Conservation (phyloP, 2,329 filamentous ascomycete genomes). For the Fusarium penzigii region DNA sequence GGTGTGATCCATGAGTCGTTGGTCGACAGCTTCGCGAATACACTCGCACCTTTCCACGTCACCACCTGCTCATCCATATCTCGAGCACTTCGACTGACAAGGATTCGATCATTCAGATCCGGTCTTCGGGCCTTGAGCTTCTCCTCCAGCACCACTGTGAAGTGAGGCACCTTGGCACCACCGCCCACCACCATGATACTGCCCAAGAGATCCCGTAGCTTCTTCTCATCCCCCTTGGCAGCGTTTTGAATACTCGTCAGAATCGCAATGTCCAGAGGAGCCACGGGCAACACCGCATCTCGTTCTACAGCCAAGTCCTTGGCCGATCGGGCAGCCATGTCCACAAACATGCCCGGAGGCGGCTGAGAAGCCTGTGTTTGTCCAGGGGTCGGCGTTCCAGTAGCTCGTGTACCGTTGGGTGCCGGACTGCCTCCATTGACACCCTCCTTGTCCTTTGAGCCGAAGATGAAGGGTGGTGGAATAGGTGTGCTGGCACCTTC, state of each 20-base stretch:
- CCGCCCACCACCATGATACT: constrained; percentile 91
- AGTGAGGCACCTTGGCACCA: constrained; percentile 76
- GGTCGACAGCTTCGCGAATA: constrained; percentile 87
- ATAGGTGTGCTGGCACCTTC: constrained; percentile 72
- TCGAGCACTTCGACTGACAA: constrained; percentile 72
- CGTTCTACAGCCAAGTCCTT: constrained; percentile 65
- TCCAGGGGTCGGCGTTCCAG: constrained; percentile 44
- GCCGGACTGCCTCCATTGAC: constrained; percentile 53
- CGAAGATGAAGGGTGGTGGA: constrained; percentile 58
- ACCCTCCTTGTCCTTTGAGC: constrained; percentile 43
- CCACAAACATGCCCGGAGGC: constrained; percentile 50
- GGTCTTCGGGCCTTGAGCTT: constrained; percentile 68
- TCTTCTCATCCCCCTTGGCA: constrained; percentile 86
- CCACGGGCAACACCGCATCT: constrained; percentile 78
- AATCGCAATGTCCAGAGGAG: constrained; percentile 86
- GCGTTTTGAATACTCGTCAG: constrained; percentile 87
- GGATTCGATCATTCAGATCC: constrained; percentile 60
- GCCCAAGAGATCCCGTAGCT: constrained; percentile 84
- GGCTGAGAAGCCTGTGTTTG: constrained; percentile 36
- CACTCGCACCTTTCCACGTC: constrained; percentile 95
- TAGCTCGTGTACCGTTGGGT: constrained; percentile 53
- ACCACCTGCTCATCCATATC: constrained; percentile 98
- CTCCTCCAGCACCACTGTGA: constrained; percentile 82
- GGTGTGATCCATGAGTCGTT: constrained; percentile 95
- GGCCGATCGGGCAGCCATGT: constrained; percentile 51